Evolutionary conservation across 31 red algal species (phyloP), one percentile per base, ranked within the genome.

Genomic region (Odonthalia washingtoniensis): DNA sequence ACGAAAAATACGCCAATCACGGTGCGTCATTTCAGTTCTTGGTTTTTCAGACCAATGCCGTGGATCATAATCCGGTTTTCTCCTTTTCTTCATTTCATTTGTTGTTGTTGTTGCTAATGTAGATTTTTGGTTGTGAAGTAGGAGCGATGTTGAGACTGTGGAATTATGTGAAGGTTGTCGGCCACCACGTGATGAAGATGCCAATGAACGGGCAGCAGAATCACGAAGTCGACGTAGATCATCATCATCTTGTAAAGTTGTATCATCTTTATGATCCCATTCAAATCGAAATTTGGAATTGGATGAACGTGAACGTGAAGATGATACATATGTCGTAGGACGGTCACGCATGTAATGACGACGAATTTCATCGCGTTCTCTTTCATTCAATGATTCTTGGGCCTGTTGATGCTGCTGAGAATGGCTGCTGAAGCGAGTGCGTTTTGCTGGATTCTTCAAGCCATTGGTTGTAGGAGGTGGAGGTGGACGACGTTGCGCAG

Each of bases 1-100:
- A 40, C 93, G 86, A 82, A 98, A 98, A 27, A 98, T 98, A 36
- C 92, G 82, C 96, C 96, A 98, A 87, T 98, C 96, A 34, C 96
- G 92, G 17, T 92, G 89, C 33, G 89, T 98, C 92, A 98, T 95
- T 67, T 95, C 84, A 38, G 42, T 42, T 17, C 76, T 78, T 1
- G 82, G 70, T 52, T 98, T 98, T 44, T 94, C 83, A 3, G 95
- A 98, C 95, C 95, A 98, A 40, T 98, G 95, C 41, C 91, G 87
- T 38, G 3, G 46, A 66, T 85, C 84, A 41, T 76, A 79, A 42
- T 74, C 32, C 1, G 18, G 9, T 1, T 38, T 76, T 53, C 40
- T 49, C 3, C 2, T 12, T 6, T 16, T 38, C 12, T 9, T 9
- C 9, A 9, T 9, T 57, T 57, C 12, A 14, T 14, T 9, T 57